Evolutionary conservation across 805 yeast species (phyloP), one percentile per base, ranked within the genome.

Genomic region (Metschnikowia aberdeeniae): DNA sequence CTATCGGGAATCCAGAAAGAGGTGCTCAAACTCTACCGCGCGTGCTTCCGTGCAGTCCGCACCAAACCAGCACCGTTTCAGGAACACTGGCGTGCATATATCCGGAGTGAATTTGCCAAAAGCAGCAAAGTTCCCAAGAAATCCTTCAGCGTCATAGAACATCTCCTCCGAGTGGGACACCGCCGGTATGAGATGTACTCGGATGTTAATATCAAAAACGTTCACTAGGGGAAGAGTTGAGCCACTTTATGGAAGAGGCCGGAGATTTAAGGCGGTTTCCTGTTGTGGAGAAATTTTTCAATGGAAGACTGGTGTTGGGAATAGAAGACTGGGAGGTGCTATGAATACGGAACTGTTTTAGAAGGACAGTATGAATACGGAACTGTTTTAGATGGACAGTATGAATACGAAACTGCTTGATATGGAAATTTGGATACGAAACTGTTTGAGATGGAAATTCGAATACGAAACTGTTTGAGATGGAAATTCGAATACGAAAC

Each of bases 141-240:
- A 54, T 95, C 88, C 53, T 90, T 90, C 61, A 74, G 84, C 36
- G 85, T 96, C 1, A 81, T 90, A 36, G 98, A 90, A 61, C 89
- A 90, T 64, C 70, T 92, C 32, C 63, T 90, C 34, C 72, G 98
- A 47, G 74, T 77, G 3, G 98, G 98, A 4, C 72, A 77, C 50
- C 80, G 82, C 58, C 72, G 85, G 56, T 71, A 76, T 40, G 95
- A 89, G 50, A 78, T 82, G 79, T 86, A 82, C 54, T 78, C 84
- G 53, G 77, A 80, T 51, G 81, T 86, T 1, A 81, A 77, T 42
- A 81, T 90, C 29, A 84, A 83, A 50, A 86, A 88, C 55, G 83
- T 88, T 29, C 75, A 70, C 52, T 62, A 40, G 43, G 13, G 13
- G 13, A 28, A 12, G 12, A 11, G 33, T 7, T 30, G 33, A 7